These are phyloP conservation scores for Cinchona pubescens DNA, from an alignment of 257 asterid species.

Conservation along the genomic window DNA sequence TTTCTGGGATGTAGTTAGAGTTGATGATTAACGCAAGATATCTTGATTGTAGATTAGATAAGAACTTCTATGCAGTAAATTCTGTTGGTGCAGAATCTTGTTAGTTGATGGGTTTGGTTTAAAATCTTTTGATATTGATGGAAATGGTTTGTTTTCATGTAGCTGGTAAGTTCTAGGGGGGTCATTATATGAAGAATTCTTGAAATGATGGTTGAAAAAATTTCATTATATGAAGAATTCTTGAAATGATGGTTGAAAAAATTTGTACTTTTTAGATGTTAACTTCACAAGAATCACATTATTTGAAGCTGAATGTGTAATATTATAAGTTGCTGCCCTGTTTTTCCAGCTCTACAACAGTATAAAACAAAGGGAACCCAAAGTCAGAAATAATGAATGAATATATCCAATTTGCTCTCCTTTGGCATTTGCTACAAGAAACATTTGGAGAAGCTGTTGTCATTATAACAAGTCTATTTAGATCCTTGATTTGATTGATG, in stretches of 20 bases:
- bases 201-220: neutral
- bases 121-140: neutral
- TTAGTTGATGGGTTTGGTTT: neutral
- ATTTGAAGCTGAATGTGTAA: neutral
- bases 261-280: neutral
- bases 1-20: neutral
- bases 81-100: neutral
- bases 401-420: neutral
- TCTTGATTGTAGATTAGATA: neutral
- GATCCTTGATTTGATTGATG: neutral
- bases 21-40: neutral
- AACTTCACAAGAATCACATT: neutral
- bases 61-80: neutral
- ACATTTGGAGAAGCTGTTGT: neutral
- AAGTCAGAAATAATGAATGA: neutral
- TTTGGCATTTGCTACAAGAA: neutral
- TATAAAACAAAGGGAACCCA: neutral
- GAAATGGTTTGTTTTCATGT: neutral
- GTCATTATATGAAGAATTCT: neutral
- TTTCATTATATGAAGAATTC: neutral
- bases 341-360: neutral
- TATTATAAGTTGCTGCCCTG: neutral
- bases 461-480: neutral
- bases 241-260: neutral
- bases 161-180: neutral